Conservation (phyloP, 176 grass and related monocot species). For the Microstegium vimineum region DNA sequence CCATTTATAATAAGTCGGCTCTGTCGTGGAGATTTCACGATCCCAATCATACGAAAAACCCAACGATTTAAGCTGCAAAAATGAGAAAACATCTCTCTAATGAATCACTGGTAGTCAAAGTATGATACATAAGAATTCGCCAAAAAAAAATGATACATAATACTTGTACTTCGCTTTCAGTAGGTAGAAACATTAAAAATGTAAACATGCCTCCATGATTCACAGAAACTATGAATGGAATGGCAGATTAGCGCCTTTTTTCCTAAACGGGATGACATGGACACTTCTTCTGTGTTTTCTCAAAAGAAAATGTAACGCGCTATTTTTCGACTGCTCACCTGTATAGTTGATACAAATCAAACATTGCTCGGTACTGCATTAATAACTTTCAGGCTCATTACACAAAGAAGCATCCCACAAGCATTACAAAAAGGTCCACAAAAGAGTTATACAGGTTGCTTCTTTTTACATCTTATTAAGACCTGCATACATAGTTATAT, state of each 20-base stretch:
- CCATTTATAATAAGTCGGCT: constrained; percentile 45
- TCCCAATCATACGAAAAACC: constrained; percentile 97
- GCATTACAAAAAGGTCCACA: background rate
- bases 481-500: background rate
- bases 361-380: background rate
- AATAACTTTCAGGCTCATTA: constrained; percentile 2
- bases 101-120: background rate
- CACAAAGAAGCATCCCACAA: background rate
- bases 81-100: constrained; percentile 7
- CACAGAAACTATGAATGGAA: constrained; percentile 4
- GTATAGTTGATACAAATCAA: background rate
- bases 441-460: background rate
- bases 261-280: background rate
- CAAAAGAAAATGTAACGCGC: background rate
- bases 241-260: background rate
- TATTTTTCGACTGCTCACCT: no score
- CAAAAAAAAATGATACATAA: background rate
- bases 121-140: background rate
- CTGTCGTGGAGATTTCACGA: constrained; percentile 90
- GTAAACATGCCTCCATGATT: background rate
- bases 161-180: background rate
- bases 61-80: constrained; percentile 76
- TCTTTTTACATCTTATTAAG: background rate
- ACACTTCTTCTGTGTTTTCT: background rate
- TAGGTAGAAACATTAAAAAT: background rate